Base-by-base conservation (phyloP, 305 asterid genomes). In the Fraxinus velutina region DNA sequence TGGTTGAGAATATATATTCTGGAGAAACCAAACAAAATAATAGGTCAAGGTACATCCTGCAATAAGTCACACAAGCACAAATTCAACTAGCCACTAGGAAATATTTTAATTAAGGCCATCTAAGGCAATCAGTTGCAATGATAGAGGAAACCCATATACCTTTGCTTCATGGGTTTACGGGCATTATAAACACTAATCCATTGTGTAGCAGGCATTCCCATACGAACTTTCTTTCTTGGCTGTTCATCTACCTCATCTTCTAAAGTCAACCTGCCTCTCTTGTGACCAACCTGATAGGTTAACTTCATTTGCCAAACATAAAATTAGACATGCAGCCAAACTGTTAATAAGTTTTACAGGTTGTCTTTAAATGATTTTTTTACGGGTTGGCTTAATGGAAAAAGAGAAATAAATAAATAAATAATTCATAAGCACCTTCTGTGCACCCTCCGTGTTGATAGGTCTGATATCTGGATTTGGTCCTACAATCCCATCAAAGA, bases 371-470 rank as follows among this genome's bases (percentile, higher is more conserved):
- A 66, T 66, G 73, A 66, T 27, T 19, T 10, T 64, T 24, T 60
- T 27, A 79, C 2, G 21, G 77, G 64, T 66, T 70, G 15, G 77
- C n/a, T 34, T 36, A 81, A 64, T 8, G 74, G 60, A 5, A n/a
- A 70, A 78, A 42, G 12, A 42, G 3, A 42, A 37, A 37, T 1
- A 37, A 42, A 42, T 9, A 27, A 66, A 27, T 32, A 55, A 79
- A 75, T 33, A 9, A 42, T 42, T 62, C 24, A 82, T 9, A 80
- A 81, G 66, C 84, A 93, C 97, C 98, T 93, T 92, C 81, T 90
- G 97, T 81, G 98, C 99, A 87, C 99, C 98, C 17, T 95, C 98
- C 7, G 95, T 95, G 88, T 92, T 93, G 77, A 95, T 89, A 64
- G 98, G 98, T 81, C 98, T 90, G 73, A 87, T 82, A 82, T 83